phyloP scores from a whole-genome alignment of 2,329 filamentous ascomycete species.

The Aureobasidium namibiae region DNA sequence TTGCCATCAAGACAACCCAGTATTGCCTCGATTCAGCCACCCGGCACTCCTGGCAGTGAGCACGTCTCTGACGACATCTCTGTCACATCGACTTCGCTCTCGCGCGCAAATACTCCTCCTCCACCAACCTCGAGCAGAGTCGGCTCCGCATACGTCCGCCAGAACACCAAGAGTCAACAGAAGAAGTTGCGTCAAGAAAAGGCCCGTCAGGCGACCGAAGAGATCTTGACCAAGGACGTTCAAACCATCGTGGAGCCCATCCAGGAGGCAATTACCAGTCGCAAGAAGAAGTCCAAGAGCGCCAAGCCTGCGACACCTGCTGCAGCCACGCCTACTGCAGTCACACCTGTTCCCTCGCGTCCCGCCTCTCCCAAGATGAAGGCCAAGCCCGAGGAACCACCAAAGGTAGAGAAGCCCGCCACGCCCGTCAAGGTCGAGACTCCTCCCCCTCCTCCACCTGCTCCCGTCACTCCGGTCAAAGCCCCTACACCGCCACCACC shows the following conservation, averaged over 20 bases:
- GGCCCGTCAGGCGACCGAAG: constrained; percentile 34
- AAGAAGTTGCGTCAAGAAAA: constrained; percentile 53
- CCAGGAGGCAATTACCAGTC: constrained; percentile 63
- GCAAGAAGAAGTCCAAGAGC: constrained; percentile 83
- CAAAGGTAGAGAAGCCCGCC: constrained; percentile 14
- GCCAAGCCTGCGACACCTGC: constrained; percentile 18
- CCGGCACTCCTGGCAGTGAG: constrained; percentile 68
- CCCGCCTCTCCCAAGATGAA: constrained; percentile 14
- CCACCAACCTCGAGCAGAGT: constrained; percentile 44
- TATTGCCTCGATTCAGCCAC: constrained; percentile 51
- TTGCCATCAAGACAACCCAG: constrained; percentile 44
- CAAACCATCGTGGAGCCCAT: constrained; percentile 42
- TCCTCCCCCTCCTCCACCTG: constrained; percentile 16
- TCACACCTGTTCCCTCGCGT: constrained; percentile 2
- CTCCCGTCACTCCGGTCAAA: constrained; percentile 20
- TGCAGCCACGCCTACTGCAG: background rate
- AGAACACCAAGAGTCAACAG: constrained; percentile 68
- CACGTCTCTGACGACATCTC: constrained; percentile 70
- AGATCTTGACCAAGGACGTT: constrained; percentile 41
- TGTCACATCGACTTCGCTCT: constrained; percentile 62
- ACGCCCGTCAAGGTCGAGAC: constrained; percentile 18
- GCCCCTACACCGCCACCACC: constrained; percentile 27
- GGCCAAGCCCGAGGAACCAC: constrained; percentile 19
- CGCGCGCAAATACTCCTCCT: constrained; percentile 62
- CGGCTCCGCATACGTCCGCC: constrained; percentile 59